Evolutionary conservation across 2,329 filamentous ascomycete species (phyloP).

Genomic region (Aspergillus transmontanensis): DNA sequence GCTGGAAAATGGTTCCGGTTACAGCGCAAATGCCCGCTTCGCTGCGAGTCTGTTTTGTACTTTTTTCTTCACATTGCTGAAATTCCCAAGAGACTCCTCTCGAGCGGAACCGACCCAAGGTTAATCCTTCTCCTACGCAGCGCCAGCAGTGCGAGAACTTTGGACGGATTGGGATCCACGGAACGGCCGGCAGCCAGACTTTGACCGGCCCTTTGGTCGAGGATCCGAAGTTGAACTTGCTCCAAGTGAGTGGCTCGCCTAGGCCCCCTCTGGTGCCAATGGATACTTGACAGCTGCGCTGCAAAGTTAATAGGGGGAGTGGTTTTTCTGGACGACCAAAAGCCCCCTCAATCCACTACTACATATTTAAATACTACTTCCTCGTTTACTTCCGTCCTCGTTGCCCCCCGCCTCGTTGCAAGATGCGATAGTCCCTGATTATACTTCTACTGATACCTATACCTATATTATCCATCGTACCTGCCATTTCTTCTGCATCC

Average conservation of each 20-base stretch:
- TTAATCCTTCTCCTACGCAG: background rate
- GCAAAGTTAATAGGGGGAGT: constrained; percentile 1
- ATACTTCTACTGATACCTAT: background rate
- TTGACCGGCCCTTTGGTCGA: constrained; percentile 11
- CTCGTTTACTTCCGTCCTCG: background rate
- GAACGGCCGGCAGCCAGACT: constrained; percentile 13
- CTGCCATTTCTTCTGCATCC: background rate
- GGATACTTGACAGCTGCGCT: constrained; percentile 13
- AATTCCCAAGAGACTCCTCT: background rate
- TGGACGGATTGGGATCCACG: constrained; percentile 9
- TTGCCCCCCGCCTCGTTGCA: background rate
- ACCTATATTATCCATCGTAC: background rate
- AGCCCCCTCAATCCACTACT: constrained; percentile 3
- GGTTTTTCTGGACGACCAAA: background rate
- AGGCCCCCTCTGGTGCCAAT: constrained; percentile 9
- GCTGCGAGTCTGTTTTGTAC: background rate
- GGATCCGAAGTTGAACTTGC: constrained; percentile 12
- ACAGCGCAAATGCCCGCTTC: background rate
- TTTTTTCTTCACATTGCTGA: background rate
- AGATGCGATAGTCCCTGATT: background rate
- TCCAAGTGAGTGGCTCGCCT: constrained; percentile 11
- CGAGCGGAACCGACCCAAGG: constrained; percentile 7
- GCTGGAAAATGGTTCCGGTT: constrained; percentile 11
- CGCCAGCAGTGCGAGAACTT: constrained; percentile 5
- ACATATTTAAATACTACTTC: background rate